phyloP scores from a whole-genome alignment of 2,329 filamentous ascomycete genomes.

The Bipolaris oryzae region DNA sequence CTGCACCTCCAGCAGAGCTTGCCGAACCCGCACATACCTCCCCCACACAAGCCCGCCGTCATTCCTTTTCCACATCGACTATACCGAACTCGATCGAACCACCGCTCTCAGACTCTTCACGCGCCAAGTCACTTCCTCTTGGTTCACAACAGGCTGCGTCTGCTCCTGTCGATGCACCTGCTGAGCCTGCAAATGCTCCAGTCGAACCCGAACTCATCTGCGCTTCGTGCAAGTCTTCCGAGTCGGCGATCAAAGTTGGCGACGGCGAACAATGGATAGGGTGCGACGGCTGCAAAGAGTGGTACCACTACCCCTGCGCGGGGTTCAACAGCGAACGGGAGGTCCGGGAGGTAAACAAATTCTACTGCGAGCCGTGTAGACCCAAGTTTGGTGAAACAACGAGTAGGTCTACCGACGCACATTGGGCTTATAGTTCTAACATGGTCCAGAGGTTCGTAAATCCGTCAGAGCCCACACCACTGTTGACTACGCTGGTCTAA shows the following conservation, averaged over 20 bases:
- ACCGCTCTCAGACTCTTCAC: constrained; percentile 14
- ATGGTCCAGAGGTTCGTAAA: constrained; percentile 62
- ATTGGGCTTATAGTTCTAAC: constrained; percentile 36
- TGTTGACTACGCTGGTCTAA: constrained; percentile 71
- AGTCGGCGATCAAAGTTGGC: constrained; percentile 58
- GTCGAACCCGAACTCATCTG: constrained; percentile 55
- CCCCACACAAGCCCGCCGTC: constrained; percentile 30
- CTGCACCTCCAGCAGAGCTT: constrained; percentile 10
- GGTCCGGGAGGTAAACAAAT: constrained; percentile 70
- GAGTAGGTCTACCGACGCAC: constrained; percentile 48
- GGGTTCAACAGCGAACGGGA: constrained; percentile 69
- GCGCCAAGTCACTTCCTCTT: constrained; percentile 44
- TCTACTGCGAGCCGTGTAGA: constrained; percentile 66
- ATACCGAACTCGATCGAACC: constrained; percentile 10
- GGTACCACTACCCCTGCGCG: constrained; percentile 72
- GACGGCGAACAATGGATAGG: constrained; percentile 69
- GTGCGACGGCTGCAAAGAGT: constrained; percentile 71
- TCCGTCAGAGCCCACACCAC: constrained; percentile 68
- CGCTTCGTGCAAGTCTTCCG: constrained; percentile 62
- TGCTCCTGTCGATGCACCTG: constrained; percentile 15
- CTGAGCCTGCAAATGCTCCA: constrained; percentile 15
- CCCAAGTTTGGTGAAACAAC: constrained; percentile 67
- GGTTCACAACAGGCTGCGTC: constrained; percentile 22
- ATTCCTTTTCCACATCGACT: constrained; percentile 37
- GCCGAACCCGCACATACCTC: constrained; percentile 13